Percentiles rank a stretch among this genome's conserved stretches.
These are phyloP conservation scores for Globisporangium irregulare DNA, from an alignment of 352 stramenopile genomes.

Conservation along the genomic window DNA sequence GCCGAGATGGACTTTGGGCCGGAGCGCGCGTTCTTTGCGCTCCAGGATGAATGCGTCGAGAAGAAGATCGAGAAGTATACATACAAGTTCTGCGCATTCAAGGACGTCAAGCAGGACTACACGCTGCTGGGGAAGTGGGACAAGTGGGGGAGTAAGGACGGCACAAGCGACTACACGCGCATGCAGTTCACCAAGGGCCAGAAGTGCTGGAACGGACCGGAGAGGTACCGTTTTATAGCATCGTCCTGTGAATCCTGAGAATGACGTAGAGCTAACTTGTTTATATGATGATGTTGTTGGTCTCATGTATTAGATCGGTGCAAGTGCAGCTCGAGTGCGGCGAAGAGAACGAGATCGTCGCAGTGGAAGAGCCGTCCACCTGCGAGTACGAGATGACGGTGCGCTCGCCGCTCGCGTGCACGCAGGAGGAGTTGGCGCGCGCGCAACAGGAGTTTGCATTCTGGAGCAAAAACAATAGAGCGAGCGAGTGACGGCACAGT, in stretches of 20 bases:
- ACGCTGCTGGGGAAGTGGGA: constrained; percentile 82
- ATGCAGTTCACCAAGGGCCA: constrained; percentile 81
- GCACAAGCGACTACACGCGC: constrained; percentile 35
- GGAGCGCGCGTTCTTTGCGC: constrained; percentile 62
- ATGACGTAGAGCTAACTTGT: not conserved
- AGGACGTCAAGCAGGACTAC: constrained; percentile 72
- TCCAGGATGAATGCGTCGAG: constrained; percentile 78
- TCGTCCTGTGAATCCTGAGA: not conserved
- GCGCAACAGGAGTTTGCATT: constrained; percentile 52
- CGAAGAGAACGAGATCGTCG: constrained; percentile 71
- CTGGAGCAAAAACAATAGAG: constrained; percentile 25
- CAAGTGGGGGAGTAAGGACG: constrained; percentile 28
- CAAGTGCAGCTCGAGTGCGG: constrained; percentile 81
- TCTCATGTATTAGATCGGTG: constrained; percentile 36
- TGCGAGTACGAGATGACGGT: constrained; percentile 91
- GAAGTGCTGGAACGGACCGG: constrained; percentile 91
- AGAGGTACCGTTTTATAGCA: constrained; percentile 32
- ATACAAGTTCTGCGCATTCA: constrained; percentile 89
- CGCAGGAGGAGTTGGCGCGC: constrained; percentile 35
- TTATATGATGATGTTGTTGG: not conserved
- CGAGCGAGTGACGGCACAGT: not conserved
- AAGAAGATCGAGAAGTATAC: constrained; percentile 84
- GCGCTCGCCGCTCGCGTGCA: constrained; percentile 60
- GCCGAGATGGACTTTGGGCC: constrained; percentile 63
- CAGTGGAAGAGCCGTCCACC: constrained; percentile 91